These are phyloP conservation scores for Daedaleopsis nitida DNA, from an alignment of 768 basidiomycete genomes.

Conservation along the genomic window DNA sequence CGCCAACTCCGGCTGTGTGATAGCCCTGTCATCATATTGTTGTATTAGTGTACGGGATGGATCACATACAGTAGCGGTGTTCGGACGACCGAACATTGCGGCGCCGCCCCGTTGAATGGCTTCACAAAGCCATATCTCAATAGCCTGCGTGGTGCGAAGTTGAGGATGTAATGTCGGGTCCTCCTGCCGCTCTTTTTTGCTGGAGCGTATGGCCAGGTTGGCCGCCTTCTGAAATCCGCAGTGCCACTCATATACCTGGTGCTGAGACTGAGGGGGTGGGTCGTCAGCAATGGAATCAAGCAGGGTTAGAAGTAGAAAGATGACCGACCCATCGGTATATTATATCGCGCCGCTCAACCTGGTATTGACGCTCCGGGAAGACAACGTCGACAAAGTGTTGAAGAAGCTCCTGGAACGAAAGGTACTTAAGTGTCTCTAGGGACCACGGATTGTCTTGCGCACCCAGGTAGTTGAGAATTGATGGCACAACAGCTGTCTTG, in stretches of 20 bases:
- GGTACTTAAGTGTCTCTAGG: too few species aligned
- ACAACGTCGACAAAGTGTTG: background rate
- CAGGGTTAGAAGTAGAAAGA: too few species aligned
- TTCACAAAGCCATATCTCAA: background rate
- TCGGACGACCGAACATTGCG: background rate
- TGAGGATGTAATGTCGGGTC: too few species aligned
- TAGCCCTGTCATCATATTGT: too few species aligned
- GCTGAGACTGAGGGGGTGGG: background rate
- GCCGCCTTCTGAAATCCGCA: background rate
- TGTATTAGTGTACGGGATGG: too few species aligned
- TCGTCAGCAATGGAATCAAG: too few species aligned
- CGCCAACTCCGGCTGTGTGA: too few species aligned
- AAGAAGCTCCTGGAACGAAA: too few species aligned
- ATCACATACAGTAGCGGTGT: background rate
- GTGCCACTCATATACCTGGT: constrained; percentile 4
- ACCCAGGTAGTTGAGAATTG: background rate
- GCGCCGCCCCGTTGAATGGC: background rate
- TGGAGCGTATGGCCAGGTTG: background rate
- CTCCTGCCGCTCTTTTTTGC: too few species aligned
- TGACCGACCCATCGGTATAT: too few species aligned
- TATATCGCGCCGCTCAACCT: too few species aligned
- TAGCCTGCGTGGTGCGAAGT: too few species aligned
- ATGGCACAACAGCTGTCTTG: background rate
- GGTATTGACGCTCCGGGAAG: background rate
- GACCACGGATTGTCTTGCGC: background rate